These are phyloP conservation scores for Xylariales sp. DNA, from an alignment of 2,329 filamentous ascomycete species.

Conservation along the genomic window DNA sequence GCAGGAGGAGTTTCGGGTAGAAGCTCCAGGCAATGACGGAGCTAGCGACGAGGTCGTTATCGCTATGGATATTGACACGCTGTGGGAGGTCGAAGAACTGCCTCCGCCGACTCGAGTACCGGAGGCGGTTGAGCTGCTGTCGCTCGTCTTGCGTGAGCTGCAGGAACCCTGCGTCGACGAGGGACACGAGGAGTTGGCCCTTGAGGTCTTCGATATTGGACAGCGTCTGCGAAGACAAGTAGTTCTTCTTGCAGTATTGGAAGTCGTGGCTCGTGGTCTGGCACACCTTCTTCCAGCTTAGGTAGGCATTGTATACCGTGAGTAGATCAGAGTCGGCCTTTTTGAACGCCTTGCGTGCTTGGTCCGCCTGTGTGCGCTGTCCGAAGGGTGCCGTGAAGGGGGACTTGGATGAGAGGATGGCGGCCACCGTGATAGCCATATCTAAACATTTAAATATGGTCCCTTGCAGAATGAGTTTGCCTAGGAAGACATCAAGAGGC, in stretches of 20 bases:
- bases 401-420: constrained; percentile 93
- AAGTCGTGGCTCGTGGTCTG: constrained; percentile 79
- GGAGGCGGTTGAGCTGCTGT: constrained; percentile 72
- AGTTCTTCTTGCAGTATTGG: constrained; percentile 95
- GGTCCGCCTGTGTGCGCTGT: constrained; percentile 83
- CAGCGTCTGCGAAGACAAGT: constrained; percentile 87
- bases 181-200: constrained; percentile 84
- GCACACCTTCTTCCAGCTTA: constrained; percentile 86
- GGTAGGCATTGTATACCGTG: constrained; percentile 94
- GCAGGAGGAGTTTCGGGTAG: constrained; percentile 89
- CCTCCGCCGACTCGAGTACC: constrained; percentile 74
- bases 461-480: constrained; percentile 90
- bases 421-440: constrained; percentile 89
- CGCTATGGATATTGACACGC: constrained; percentile 78
- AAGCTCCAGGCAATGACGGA: constrained; percentile 94
- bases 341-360: constrained; percentile 81
- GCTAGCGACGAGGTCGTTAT: constrained; percentile 81
- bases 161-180: constrained; percentile 88
- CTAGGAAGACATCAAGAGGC: constrained; percentile 92
- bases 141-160: constrained; percentile 79
- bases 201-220: constrained; percentile 96
- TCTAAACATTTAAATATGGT: constrained; percentile 91
- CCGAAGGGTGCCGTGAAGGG: constrained; percentile 91
- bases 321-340: constrained; percentile 91
- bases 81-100: constrained; percentile 86